Base-by-base conservation (phyloP, 2,329 filamentous ascomycete genomes). In the Diaporthe eres region DNA sequence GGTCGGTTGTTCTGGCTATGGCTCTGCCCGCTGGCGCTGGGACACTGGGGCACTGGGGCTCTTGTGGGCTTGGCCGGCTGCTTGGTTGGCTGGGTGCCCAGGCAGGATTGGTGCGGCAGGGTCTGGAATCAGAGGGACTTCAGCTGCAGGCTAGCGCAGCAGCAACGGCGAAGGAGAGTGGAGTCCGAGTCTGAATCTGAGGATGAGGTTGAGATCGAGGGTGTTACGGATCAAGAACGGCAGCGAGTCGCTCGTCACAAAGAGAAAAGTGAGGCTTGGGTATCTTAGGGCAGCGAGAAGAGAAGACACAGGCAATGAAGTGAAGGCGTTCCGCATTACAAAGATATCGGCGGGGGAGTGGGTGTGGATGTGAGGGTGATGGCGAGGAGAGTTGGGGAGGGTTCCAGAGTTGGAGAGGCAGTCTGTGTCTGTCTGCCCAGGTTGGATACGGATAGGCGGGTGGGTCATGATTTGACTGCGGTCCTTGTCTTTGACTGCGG, bases 11-110 rank as follows among this genome's bases (percentile, higher is more conserved):
- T 57, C 57, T 63, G 49, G 71, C 53, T 34, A 19, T n/a, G 31
- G 55, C 55, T n/a, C 53, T 71, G 73, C 31, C 65, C 47, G 53
- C 53, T 65, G 72, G 53, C 65, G 63, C 72, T 71, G 73, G 39
- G 63, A 28, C 44, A 10, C 71, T 57, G 63, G 63, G 63, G 44
- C 58, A 31, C 28, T 71, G 72, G 42, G 70, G 65, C 55, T 42
- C 31, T 34, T 49, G 51, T 63, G 68, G 49, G 57, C 67, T 65
- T 67, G 70, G 57, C 65, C 58, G 47, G 57, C 25, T 63, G 67
- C 37, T 19, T 75, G 65, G 74, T 71, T 72, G 74, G 65, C 42
- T 61, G 63, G 61, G 28, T 44, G 61, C 25, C 44, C 63, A 71
- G 53, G 73, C 63, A 51, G 53, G 42, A 58, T 61, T 37, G 71